Conservation (phyloP, 805 yeast species). For the Saturnispora halmiae region DNA sequence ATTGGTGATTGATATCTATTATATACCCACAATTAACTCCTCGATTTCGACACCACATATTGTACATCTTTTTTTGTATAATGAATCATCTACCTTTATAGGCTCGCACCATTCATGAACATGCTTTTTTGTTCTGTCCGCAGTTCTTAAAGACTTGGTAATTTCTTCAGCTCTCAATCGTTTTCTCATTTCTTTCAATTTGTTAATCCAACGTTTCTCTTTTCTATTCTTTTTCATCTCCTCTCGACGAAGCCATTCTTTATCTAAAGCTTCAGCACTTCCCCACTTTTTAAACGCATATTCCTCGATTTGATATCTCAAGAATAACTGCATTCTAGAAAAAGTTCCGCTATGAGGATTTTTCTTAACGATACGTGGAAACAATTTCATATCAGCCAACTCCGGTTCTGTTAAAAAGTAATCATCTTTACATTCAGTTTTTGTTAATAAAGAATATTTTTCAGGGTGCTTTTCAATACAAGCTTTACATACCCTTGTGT, state of each 20-base stretch:
- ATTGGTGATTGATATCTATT: constrained; percentile 16
- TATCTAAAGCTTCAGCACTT: constrained; percentile 75
- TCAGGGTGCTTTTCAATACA: constrained; percentile 73
- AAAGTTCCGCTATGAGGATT: constrained; percentile 89
- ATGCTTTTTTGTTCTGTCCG: constrained; percentile 45
- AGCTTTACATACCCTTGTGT: constrained; percentile 65
- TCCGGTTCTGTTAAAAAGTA: constrained; percentile 92
- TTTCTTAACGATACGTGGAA: constrained; percentile 78
- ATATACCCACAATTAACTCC: constrained; percentile 38
- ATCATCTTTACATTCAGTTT: constrained; percentile 91
- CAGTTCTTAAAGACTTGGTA: constrained; percentile 59
- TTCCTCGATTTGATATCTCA: constrained; percentile 88
- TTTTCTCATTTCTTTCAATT: constrained; percentile 78
- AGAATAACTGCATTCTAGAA: constrained; percentile 85
- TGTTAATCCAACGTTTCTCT: constrained; percentile 71
- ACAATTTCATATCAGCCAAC: constrained; percentile 54
- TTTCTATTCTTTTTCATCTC: constrained; percentile 58
- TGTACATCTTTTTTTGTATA: constrained; percentile 54
- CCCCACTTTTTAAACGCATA: constrained; percentile 95
- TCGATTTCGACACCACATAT: constrained; percentile 81
- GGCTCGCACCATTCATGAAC: constrained; percentile 68
- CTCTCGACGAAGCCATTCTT: constrained; percentile 87
- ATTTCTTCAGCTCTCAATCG: constrained; percentile 87
- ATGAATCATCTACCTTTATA: constrained; percentile 21
- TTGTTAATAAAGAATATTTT: constrained; percentile 82